A percentile compares a stretch with the other conserved stretches of the same genome.
These are phyloP conservation scores for Nidula microcarpa DNA, from an alignment of 768 basidiomycete species.

Conservation along the genomic window DNA sequence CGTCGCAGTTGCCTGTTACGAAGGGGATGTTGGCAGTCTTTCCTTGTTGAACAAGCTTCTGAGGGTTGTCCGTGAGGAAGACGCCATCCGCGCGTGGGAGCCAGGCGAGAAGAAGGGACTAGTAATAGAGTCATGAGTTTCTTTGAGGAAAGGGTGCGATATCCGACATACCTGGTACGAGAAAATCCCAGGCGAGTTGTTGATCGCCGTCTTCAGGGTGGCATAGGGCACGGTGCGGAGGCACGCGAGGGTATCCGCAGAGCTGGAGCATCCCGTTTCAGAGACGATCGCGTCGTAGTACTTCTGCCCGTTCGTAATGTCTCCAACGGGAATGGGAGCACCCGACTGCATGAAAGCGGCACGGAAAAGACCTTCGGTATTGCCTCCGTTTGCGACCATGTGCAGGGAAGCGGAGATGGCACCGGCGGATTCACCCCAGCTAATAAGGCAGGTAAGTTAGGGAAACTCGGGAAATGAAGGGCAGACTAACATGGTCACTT, in stretches of 20 bases:
- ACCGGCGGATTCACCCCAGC: conserved; percentile 44
- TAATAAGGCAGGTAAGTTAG: conserved; percentile 4
- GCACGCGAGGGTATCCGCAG: conserved; percentile 36
- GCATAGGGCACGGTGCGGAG: conserved; percentile 32
- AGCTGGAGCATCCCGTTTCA: conserved; percentile 22
- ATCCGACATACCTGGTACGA: conserved; percentile 29
- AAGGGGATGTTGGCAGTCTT: conserved; percentile 35
- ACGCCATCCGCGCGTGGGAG: conserved; percentile 35
- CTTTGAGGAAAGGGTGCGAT: too few species aligned
- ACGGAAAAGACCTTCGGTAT: conserved; percentile 43
- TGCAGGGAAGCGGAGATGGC: conserved; percentile 52
- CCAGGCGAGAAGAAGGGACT: conserved; percentile 35
- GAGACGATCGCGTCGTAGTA: conserved; percentile 41
- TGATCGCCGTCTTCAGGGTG: conserved; percentile 32
- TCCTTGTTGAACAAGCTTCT: conserved; percentile 26
- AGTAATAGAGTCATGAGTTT: not conserved
- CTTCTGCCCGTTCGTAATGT: conserved; percentile 37
- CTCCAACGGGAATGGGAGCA: conserved; percentile 39
- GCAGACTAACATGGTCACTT: conserved; percentile 49
- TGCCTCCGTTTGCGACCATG: conserved; percentile 43
- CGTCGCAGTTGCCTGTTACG: conserved; percentile 33
- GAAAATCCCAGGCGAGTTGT: conserved; percentile 33
- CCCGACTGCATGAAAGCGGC: conserved; percentile 51
- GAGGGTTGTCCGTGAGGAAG: conserved; percentile 29
- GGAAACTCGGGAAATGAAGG: not conserved